Evolutionary conservation across 192 early-diverging fungal genomes (phyloP).

Genomic region (Helicostylum pulchrum): DNA sequence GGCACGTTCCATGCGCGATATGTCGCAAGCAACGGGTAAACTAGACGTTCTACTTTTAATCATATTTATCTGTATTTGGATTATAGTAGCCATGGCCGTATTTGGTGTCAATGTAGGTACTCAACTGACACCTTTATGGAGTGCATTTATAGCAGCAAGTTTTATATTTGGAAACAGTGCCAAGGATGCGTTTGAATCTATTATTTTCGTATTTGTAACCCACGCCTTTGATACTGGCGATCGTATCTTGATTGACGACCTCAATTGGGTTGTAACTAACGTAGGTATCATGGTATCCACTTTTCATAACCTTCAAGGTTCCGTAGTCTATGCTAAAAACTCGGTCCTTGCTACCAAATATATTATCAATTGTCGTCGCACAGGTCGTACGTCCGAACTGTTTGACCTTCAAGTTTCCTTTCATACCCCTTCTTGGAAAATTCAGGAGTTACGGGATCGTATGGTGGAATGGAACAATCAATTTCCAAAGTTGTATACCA

Average conservation of each 20-base stretch:
- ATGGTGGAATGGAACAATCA: constrained; percentile 59
- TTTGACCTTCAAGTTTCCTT: constrained; percentile 64
- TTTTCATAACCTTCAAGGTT: constrained; percentile 74
- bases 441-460: constrained; percentile 59
- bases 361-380: constrained; percentile 74
- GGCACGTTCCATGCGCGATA: constrained; percentile 69
- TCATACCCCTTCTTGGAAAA: constrained; percentile 65
- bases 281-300: constrained; percentile 81
- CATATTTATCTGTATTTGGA: constrained; percentile 51
- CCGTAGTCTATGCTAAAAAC: constrained; percentile 77
- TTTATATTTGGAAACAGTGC: constrained; percentile 84
- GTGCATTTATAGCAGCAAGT: constrained; percentile 70
- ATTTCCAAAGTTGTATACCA: constrained; percentile 54
- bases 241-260: constrained; percentile 65
- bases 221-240: constrained; percentile 78
- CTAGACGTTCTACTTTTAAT: constrained; percentile 65
- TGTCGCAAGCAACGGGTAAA: constrained; percentile 83
- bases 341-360: constrained; percentile 53
- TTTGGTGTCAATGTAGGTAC: constrained; percentile 64
- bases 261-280: constrained; percentile 68
- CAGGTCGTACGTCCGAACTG: constrained; percentile 40
- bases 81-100: constrained; percentile 28
- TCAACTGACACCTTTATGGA: constrained; percentile 64
- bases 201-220: constrained; percentile 85
- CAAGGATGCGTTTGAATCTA: constrained; percentile 75